Evolutionary conservation across 768 basidiomycete genomes (phyloP), one percentile per base, ranked within the genome.

Genomic region (Albatrellus ellisii): DNA sequence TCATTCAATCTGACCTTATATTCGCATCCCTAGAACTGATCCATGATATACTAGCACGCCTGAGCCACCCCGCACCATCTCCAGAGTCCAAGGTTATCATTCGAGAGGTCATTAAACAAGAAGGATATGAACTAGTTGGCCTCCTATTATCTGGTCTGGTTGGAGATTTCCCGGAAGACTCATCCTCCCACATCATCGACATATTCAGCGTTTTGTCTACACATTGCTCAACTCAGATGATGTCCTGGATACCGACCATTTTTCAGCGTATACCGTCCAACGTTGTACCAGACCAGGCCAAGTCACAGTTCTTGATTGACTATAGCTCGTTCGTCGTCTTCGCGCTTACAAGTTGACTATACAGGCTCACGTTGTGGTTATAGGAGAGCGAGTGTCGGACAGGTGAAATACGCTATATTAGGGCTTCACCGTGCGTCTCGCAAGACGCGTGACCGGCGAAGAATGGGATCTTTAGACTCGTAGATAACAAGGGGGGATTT

Each of bases 131-230:
- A 51, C 67, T 98, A 12, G 56, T 86, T 12, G 70, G 71, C 11
- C 74, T 74, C 48, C 58, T 90, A 22, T 64, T 98, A 40, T 62
- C 69, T 15, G 94, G 95, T 3, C 66, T 97, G 21, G 77, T 87
- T 4, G 78, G 82, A 17, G 80, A 84, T 46, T 98, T 92, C 57
- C 87, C 88, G 3, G 89, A 89, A 55, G 94, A 97, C 45, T 72
- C 79, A 3, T 67, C 77, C 5, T 69, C 82, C 7, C 57, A 65
- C 26, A 79, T 92, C 34, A 75, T 88, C 42, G 75, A 80, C 2
- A 78, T 97, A 46, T 73, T 94, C 58, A 73, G 86, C 12, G 68
- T 72, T 10, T 58, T 90, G 39, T 68, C 78, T 21, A 60, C 64
- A 27, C 54, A 75, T n/a, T 88, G 84, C 77, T 68, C 81, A 2